Conservation (phyloP, 192 early-diverging fungal species). For the Podila verticillata region DNA sequence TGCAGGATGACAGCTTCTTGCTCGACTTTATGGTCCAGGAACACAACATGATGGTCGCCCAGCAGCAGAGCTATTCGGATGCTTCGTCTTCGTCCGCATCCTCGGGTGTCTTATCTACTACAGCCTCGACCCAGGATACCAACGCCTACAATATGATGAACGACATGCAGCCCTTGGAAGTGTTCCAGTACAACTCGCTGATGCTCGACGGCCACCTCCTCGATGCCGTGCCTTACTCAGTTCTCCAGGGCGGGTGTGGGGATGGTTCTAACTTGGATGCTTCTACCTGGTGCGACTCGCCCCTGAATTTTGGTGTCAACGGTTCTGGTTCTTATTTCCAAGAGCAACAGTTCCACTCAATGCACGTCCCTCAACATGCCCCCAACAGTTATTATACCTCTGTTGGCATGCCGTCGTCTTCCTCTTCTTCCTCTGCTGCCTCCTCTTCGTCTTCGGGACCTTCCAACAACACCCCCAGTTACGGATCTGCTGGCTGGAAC, state of each 20-base stretch:
- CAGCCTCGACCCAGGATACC: constrained; percentile 14
- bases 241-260: constrained; percentile 25
- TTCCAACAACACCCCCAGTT: background rate
- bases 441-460: constrained; percentile 13
- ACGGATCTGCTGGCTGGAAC: constrained; percentile 12
- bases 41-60: constrained; percentile 26
- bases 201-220: constrained; percentile 27
- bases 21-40: constrained; percentile 34
- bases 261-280: constrained; percentile 23
- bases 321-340: constrained; percentile 11
- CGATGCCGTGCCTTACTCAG: constrained; percentile 24
- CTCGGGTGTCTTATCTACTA: constrained; percentile 2
- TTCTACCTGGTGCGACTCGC: constrained; percentile 23
- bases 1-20: constrained; percentile 29
- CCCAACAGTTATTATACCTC: constrained; percentile 16
- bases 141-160: constrained; percentile 24
- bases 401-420: constrained; percentile 8
- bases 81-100: constrained; percentile 11
- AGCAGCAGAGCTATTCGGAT: constrained; percentile 12
- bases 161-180: constrained; percentile 32
- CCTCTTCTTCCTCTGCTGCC: constrained; percentile 8
- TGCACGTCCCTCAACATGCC: constrained; percentile 20
- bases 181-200: constrained; percentile 49
- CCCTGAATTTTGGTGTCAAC: constrained; percentile 13
- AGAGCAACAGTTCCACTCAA: constrained; percentile 20